Base-by-base conservation (phyloP, 164 flowering plant species). In the Piper longum region DNA sequence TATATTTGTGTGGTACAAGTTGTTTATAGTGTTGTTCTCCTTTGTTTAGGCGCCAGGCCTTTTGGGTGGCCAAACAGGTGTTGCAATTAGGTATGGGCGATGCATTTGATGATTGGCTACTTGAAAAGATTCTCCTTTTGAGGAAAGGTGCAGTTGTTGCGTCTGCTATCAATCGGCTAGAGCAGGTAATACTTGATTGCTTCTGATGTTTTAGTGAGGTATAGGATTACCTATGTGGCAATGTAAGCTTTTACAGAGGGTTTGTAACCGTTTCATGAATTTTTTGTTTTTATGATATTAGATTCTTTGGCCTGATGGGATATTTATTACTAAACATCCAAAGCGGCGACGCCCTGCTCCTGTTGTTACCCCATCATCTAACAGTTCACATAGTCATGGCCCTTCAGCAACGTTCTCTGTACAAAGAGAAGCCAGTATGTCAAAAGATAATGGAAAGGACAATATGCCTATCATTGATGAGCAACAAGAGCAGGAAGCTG, bases 291-390 rank as follows among this genome's bases (percentile, higher is more conserved):
- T 45, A 61, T 56, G 62, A 45, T n/a, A 18, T 56, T 67, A 93
- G 99, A 87, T 93, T 66, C 89, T 93, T 18, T 93, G 99, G 99
- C 99, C 99, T 64, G 99, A 91, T 81, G 99, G 99, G 42, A 87
- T 91, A 69, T 95, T 95, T 75, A 66, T 95, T 68, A 89, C 91
- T 60, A 95, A 95, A 71, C 99, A 91, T 77, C 97, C 99, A 64
- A 91, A 76, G 72, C 80, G 89, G 62, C 87, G 73, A 64, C 65
- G 69, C 41, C 88, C 87, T 17, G 74, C 81, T 26, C 72, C 69
- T 64, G 56, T 86, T 41, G 60, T 52, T 56, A 77, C 57, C 55
- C 72, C 75, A 61, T 26, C 36, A 26, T 60, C 62, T 60, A 17
- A 60, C 14, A 60, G 60, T 60, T 16, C 62, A 26, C 59, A 56